phyloP scores from a whole-genome alignment of 148 eudicot species.

The Dysphania ambrosioides region DNA sequence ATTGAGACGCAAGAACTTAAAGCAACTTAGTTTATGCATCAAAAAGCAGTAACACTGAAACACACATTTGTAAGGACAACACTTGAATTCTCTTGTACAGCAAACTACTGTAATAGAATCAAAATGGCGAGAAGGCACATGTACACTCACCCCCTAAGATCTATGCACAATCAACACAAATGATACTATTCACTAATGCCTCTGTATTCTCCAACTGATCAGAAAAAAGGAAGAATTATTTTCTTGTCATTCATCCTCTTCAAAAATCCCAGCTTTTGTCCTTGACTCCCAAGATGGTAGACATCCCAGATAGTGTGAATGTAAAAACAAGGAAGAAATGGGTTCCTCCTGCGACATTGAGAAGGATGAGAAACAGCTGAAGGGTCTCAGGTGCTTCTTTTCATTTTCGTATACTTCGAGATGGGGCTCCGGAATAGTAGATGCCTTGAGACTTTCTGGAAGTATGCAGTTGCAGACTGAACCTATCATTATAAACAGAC shows the following conservation, averaged over 20 bases:
- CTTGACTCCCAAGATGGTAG: slow-evolving; percentile 55
- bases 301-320: slow-evolving; percentile 62
- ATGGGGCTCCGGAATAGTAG: slow-evolving; percentile 38
- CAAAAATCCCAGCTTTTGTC: slow-evolving; percentile 31
- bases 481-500: slow-evolving; percentile 37
- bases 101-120: slow-evolving; percentile 17
- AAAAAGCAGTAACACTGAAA: slow-evolving; percentile 13
- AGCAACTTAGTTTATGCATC: slow-evolving; percentile 6
- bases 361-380: slow-evolving; percentile 54
- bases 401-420: slow-evolving; percentile 43
- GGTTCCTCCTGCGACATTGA: slow-evolving; percentile 62
- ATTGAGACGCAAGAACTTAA: slow-evolving; percentile 9
- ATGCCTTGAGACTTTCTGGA: slow-evolving; percentile 58
- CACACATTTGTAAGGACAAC: slow-evolving; percentile 16
- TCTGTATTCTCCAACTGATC: slow-evolving; percentile 17
- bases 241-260: slow-evolving; percentile 37
- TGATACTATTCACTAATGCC: slow-evolving; percentile 21
- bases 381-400: slow-evolving; percentile 52
- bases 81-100: slow-evolving; percentile 10
- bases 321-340: slow-evolving; percentile 60
- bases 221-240: slow-evolving; percentile 6
- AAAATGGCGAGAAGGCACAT: slow-evolving; percentile 33
- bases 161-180: slow-evolving; percentile 31
- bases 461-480: slow-evolving; percentile 79
- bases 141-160: slow-evolving; percentile 30